Conservation (phyloP, 108 stramenopile genomes). For the Nitzschia sp. region DNA sequence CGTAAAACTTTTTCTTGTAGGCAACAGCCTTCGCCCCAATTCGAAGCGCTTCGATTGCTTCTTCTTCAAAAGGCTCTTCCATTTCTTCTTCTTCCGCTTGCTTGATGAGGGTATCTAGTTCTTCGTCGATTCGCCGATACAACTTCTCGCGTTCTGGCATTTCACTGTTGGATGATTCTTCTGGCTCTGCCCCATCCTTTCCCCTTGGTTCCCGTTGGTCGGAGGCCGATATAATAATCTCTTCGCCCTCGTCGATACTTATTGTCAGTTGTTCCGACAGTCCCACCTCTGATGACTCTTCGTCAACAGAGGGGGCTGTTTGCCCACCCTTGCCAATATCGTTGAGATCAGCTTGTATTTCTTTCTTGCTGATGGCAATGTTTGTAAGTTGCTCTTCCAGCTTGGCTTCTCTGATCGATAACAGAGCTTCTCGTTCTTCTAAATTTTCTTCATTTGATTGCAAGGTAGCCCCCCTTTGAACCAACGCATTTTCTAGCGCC, state of each 20-base stretch:
- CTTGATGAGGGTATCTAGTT: constrained; percentile 1
- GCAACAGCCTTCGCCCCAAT: constrained; percentile 9
- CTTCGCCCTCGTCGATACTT: neutral
- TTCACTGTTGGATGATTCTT: neutral
- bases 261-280: neutral
- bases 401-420: neutral
- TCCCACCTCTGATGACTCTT: neutral
- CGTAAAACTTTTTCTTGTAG: constrained; percentile 26
- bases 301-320: neutral
- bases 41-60: constrained; percentile 14
- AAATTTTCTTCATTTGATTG: neutral
- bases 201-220: too few species aligned
- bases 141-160: neutral
- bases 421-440: neutral
- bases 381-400: neutral
- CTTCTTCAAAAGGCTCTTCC: constrained; percentile 15
- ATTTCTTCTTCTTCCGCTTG: constrained; percentile 27
- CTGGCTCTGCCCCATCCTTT: neutral
- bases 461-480: neutral
- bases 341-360: neutral
- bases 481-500: neutral
- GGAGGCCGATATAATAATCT: too few species aligned
- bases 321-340: neutral
- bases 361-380: neutral
- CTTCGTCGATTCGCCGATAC: constrained; percentile 8